Conservation (phyloP, 2,329 filamentous ascomycete species). For the Stachybotrys elegans region DNA sequence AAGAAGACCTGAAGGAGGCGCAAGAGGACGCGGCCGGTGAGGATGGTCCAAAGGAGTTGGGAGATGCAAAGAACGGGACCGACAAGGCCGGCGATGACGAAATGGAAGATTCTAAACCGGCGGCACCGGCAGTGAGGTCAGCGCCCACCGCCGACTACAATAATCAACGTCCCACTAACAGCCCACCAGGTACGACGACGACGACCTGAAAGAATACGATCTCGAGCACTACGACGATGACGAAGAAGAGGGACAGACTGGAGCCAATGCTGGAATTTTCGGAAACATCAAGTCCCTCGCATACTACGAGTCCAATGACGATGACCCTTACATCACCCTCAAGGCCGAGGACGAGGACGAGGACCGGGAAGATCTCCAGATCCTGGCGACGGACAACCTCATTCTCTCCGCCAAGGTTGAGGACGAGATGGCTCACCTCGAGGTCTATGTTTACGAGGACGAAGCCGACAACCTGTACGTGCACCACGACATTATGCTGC, state of each 20-base stretch:
- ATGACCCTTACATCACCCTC: conserved; percentile 95
- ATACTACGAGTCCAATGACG: conserved; percentile 90
- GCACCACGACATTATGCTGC: conserved; percentile 98
- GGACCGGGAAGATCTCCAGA: conserved; percentile 89
- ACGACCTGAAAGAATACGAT: conserved; percentile 93
- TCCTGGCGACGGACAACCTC: conserved; percentile 88
- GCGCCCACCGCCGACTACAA: conserved; percentile 2
- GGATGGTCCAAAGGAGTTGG: conserved; percentile 18
- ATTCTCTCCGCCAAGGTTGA: conserved; percentile 90
- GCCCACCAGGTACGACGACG: conserved; percentile 58
- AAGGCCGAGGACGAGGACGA: conserved; percentile 72
- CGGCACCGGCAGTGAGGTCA: conserved; percentile 35
- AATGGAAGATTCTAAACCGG: conserved; percentile 24
- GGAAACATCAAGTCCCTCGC: conserved; percentile 90
- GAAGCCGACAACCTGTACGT: conserved; percentile 94
- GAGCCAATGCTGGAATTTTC: conserved; percentile 75
- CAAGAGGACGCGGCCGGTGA: conserved; percentile 31
- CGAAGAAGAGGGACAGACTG: conserved; percentile 42
- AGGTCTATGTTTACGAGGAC: conserved; percentile 97
- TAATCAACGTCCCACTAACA: conserved; percentile 10
- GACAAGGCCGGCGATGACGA: conserved; percentile 24
- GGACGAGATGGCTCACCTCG: conserved; percentile 92
- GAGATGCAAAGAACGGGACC: conserved; percentile 12
- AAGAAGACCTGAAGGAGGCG: conserved; percentile 76
- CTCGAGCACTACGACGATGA: conserved; percentile 94